Evolutionary conservation across 768 basidiomycete genomes (phyloP), one percentile per base, ranked within the genome.

Genomic region (Termitomyces sp.): DNA sequence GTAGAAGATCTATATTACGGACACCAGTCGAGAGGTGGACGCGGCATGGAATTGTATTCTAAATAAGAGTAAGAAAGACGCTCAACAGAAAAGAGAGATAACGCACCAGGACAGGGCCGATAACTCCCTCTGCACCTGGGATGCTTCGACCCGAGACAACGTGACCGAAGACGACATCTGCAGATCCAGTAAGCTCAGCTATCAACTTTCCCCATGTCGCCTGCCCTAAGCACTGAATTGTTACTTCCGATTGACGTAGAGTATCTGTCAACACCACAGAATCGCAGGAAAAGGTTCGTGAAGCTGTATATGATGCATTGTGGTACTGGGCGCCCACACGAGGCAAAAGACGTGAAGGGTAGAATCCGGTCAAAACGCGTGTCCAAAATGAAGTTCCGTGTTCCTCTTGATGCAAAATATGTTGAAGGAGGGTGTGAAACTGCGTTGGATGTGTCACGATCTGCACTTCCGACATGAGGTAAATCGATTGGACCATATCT

Each of bases 41-140:
- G 9, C 78, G 73, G 51, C 71, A 78, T 6, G 78, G 79, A 17
- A 79, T 66, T 1, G 78, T 79, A 57, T 76, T 80, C 78, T 79
- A 27, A 3, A 8, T 5, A 50, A 21, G 46, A 37, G 3, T 61
- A 35, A 59, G 55, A 25, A 37, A 28, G 4, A 27, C 32, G 11
- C 28, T 43, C 25, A 10, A 11, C 3, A 6, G 32, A n/a, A 12
- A 17, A 19, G 44, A 48, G 3, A 40, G 49, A 35, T n/a, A 28
- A 65, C 76, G 60, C 50, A 79, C 79, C 55, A 80, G 62, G 54
- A 78, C 71, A 5, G 79, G 79, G 4, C 79, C 79, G 50, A 79
- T 70, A 2, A 78, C 75, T 10, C 71, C 64, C 60, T 79, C 78
- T 9, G 74, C 70, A 35, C 68, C 70, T 21, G 70, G 70, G 16